Percentiles rank a stretch among this genome's conserved stretches.
Evolutionary conservation across 306 rosid species (phyloP).

Genomic region (Quillaja saponaria): DNA sequence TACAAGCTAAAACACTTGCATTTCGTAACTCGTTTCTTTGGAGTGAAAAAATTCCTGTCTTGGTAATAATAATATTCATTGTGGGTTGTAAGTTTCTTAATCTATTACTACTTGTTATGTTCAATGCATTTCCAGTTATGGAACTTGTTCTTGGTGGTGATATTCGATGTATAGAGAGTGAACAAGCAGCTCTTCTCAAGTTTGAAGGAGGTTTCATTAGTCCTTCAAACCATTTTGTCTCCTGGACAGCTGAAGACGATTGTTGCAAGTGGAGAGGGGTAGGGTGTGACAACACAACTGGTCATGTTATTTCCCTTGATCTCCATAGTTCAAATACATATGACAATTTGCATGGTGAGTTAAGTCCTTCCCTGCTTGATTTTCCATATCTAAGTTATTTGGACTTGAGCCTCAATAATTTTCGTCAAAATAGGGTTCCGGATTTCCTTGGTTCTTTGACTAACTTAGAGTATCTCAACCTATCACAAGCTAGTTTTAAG

Average conservation of each 20-base stretch:
- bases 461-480: conserved; percentile 24
- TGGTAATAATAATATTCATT: no score
- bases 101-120: no score
- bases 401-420: conserved; percentile 29
- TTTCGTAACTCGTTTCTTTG: no score
- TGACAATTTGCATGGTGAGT: not conserved
- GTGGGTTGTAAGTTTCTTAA: no score
- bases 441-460: conserved; percentile 18
- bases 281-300: conserved; percentile 28
- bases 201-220: conserved; percentile 20
- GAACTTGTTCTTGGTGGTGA: no score
- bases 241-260: conserved; percentile 16
- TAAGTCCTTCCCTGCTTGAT: conserved; percentile 18
- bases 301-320: conserved; percentile 36
- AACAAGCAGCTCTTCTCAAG: conserved; percentile 26
- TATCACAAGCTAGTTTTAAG: conserved; percentile 21
- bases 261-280: conserved; percentile 37
- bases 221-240: conserved; percentile 18
- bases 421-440: conserved; percentile 10
- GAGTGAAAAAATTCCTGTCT: no score
- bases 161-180: not conserved
- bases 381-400: conserved; percentile 24
- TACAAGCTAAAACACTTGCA: no score
- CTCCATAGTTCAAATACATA: not conserved
- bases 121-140: no score